phyloP scores from a whole-genome alignment of 176 grass and related monocot species.

The Themeda triandra region DNA sequence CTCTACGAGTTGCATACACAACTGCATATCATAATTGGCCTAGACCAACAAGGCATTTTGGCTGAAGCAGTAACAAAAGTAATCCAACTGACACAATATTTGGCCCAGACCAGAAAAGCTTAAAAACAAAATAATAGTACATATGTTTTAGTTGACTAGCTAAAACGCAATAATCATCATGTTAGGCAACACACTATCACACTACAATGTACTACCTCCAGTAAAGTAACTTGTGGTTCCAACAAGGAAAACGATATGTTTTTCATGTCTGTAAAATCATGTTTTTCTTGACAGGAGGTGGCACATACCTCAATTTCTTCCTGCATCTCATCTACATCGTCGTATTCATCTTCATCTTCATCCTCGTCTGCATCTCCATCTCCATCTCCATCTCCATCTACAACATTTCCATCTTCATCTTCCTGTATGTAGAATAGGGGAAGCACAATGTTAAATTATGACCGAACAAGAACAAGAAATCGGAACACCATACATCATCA shows the following conservation, averaged over 20 bases:
- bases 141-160: not conserved
- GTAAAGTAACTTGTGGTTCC: not conserved
- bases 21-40: too few relatives aligned
- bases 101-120: not conserved
- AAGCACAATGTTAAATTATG: not conserved
- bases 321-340: too few relatives aligned
- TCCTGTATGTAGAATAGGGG: not conserved
- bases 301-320: not conserved
- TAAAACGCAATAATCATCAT: not conserved
- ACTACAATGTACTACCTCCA: not conserved
- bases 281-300: not conserved
- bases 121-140: not conserved
- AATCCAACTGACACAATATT: not conserved
- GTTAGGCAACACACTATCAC: not conserved
- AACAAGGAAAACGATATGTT: not conserved
- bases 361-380: not conserved
- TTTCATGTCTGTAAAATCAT: not conserved
- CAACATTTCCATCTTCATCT: not conserved
- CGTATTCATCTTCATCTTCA: not conserved
- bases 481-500: not conserved
- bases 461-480: not conserved
- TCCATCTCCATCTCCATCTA: not conserved
- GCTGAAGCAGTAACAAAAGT: not conserved
- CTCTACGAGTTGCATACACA: too few relatives aligned
- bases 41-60: too few relatives aligned